phyloP scores from a whole-genome alignment of 2,329 filamentous ascomycete genomes.

The Cordyceps cateniannulata region DNA sequence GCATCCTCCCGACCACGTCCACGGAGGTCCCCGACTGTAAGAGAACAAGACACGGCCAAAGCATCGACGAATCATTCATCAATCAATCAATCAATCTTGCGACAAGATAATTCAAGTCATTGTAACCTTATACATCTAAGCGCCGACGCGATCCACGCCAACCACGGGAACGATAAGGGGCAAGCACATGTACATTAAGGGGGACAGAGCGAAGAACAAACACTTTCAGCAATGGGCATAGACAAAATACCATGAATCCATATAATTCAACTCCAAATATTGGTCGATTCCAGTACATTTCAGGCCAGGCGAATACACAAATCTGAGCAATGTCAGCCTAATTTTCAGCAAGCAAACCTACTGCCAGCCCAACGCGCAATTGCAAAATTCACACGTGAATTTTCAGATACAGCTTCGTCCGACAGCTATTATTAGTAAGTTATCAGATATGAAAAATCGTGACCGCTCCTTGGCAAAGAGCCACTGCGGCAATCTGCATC shows the following conservation, averaged over 20 bases:
- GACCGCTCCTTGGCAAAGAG: background rate
- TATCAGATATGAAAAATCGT: background rate
- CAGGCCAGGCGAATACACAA: background rate
- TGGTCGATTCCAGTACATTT: background rate
- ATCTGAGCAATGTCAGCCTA: background rate
- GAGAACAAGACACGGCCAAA: background rate
- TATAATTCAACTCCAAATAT: background rate
- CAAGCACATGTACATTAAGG: background rate
- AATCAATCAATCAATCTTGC: background rate
- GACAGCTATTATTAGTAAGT: background rate
- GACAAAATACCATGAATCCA: conserved; percentile 5
- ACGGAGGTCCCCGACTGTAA: background rate
- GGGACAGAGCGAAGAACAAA: background rate
- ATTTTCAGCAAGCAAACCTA: too few relatives aligned
- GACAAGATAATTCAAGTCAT: background rate
- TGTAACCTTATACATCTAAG: conserved; percentile 6
- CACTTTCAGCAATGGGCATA: background rate
- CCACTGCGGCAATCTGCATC: background rate
- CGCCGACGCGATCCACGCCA: background rate
- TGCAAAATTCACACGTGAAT: background rate
- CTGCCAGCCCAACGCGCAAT: too few relatives aligned
- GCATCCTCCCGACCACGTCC: background rate
- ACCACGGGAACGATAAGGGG: background rate
- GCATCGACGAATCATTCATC: background rate
- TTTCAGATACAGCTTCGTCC: background rate